These are phyloP conservation scores for Chloropicon primus DNA, from an alignment of 139 green algal genomes.

Conservation along the genomic window DNA sequence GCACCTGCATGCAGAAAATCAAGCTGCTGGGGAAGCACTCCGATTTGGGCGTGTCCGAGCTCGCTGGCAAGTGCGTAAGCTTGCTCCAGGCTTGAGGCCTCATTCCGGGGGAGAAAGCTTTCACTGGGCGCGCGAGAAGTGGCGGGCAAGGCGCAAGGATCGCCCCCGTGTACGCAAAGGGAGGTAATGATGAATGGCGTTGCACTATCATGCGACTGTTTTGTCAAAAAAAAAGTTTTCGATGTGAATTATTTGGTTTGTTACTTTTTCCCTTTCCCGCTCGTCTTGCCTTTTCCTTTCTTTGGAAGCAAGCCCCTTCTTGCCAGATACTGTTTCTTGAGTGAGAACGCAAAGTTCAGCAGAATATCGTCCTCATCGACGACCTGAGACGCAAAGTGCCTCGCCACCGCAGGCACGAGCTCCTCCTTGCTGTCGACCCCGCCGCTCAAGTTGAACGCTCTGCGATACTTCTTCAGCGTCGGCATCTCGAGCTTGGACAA, in stretches of 20 bases:
- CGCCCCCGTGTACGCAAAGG: too few relatives aligned
- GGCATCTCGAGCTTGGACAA: slow-evolving; percentile 21
- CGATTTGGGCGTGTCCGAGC: not conserved
- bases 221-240: too few relatives aligned
- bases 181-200: too few relatives aligned
- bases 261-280: not conserved
- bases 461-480: slow-evolving; percentile 17
- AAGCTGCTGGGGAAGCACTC: slow-evolving; percentile 1
- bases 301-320: not conserved
- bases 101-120: too few relatives aligned
- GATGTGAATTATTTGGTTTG: too few relatives aligned
- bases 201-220: too few relatives aligned
- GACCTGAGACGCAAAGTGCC: slow-evolving; percentile 17
- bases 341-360: slow-evolving; percentile 16
- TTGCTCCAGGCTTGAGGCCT: not conserved
- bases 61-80: not conserved
- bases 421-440: slow-evolving; percentile 16
- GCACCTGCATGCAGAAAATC: not conserved
- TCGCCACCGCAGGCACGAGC: slow-evolving; percentile 13
- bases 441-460: slow-evolving; percentile 15
- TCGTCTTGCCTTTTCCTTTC: not conserved
- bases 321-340: slow-evolving; percentile 10
- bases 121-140: too few relatives aligned
- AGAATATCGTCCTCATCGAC: slow-evolving; percentile 22
- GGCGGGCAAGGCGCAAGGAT: too few relatives aligned